Evolutionary conservation across 345 rosid genomes (phyloP), one percentile per base, ranked within the genome.

Genomic region (Corchorus capsularis): DNA sequence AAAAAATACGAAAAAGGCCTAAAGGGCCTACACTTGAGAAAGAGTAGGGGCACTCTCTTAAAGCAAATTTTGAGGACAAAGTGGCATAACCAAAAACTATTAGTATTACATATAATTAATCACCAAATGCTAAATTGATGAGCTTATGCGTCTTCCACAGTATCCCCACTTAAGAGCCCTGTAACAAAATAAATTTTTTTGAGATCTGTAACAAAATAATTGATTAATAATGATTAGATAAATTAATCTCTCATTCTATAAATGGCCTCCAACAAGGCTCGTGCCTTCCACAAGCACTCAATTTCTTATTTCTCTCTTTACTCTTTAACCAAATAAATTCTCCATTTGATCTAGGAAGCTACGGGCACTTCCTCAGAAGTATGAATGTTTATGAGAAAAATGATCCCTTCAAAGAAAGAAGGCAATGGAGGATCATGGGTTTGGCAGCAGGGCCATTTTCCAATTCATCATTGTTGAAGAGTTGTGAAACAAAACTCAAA

Each of bases 211-310:
- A 54, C 9, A 9, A n/a, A 0, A n/a, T 17, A 53, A 1, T 2
- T 15, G 3, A 7, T 15, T 5, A 16, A 9, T 22, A 3, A 4
- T 22, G 35, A 1, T 39, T 39, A 3, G n/a, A 12, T n/a, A 55
- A 7, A 11, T 19, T 3, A n/a, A 55, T n/a, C 60, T 55, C 27
- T n/a, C 61, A 56, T 56, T 59, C 63, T 59, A 59, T 59, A 59
- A 59, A 59, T 59, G 37, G 34, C 34, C 14, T 10, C 5, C 32
- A 56, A 61, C 6, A 61, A 6, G 46, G 67, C 46, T 63, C 5
- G 67, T 63, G 67, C 35, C 67, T 35, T 14, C 67, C 67, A 63
- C 67, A 35, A 63, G 67, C 67, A 63, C 53, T 49, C 11, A 3
- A 49, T 49, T 49, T 12, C 13, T 11, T 49, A 12, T 49, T 49